Percentiles rank a stretch among this genome's conserved stretches.
phyloP scores from a whole-genome alignment of 2,329 filamentous ascomycete genomes.

The Fusarium sp. region DNA sequence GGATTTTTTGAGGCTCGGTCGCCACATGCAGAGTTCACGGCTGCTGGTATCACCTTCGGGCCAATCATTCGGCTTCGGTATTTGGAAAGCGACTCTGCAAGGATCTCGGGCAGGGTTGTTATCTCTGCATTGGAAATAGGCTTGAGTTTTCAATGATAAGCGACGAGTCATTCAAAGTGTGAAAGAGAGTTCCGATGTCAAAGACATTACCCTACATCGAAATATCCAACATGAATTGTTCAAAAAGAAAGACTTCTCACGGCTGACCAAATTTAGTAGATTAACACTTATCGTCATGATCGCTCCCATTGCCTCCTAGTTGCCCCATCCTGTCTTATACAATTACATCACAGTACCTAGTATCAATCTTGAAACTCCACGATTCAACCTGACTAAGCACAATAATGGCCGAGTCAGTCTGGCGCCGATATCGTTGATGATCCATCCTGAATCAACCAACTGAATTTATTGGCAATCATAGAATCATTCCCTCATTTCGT shows the following conservation, averaged over 20 bases:
- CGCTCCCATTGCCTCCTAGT: not conserved
- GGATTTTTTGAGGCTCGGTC: constrained; percentile 4
- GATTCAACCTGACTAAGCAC: constrained; percentile 23
- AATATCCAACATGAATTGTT: not conserved
- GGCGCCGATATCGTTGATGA: not conserved
- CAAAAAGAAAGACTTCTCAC: not conserved
- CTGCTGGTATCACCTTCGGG: not conserved
- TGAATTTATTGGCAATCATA: constrained; percentile 3
- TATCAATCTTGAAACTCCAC: not conserved
- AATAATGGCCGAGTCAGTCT: constrained; percentile 9
- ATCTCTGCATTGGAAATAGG: constrained; percentile 1
- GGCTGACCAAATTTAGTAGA: not conserved
- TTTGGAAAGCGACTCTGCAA: constrained; percentile 4
- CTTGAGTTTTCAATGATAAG: not conserved
- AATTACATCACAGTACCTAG: not conserved
- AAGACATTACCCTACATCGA: constrained; percentile 8
- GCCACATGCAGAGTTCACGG: constrained; percentile 20
- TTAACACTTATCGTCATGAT: not conserved
- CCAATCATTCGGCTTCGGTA: constrained; percentile 8
- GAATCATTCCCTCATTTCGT: not conserved
- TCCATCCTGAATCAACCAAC: constrained; percentile 1
- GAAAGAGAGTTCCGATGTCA: not conserved
- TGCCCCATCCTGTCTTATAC: not conserved
- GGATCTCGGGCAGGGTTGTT: constrained; percentile 5
- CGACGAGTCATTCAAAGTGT: not conserved